Evolutionary conservation across 2,329 filamentous ascomycete genomes (phyloP).

Genomic region (Nemania diffusa): DNA sequence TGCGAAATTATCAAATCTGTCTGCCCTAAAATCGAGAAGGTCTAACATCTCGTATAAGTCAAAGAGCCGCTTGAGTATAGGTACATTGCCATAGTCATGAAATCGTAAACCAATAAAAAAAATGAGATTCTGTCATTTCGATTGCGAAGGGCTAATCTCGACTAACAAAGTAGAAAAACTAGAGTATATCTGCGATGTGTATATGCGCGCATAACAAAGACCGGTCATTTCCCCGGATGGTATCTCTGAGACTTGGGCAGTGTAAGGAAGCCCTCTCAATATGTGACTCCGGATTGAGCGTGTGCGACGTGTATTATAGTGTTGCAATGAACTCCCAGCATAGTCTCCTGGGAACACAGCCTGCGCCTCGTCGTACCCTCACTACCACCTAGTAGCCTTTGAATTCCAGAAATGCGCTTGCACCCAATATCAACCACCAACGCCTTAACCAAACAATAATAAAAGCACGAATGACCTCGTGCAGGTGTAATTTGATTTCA

Average conservation of each 20-base stretch:
- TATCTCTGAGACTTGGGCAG: not conserved
- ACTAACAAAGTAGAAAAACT: slow-evolving; percentile 23
- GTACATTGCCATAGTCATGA: not conserved
- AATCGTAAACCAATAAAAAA: not conserved
- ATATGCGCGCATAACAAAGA: not conserved
- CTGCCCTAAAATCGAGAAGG: not conserved
- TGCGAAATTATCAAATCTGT: not conserved
- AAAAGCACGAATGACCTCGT: slow-evolving; percentile 35
- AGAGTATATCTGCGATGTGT: slow-evolving; percentile 20
- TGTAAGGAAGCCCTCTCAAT: slow-evolving; percentile 2
- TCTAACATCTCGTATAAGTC: not conserved
- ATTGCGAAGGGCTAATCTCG: slow-evolving; percentile 13
- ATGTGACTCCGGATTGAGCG: not conserved
- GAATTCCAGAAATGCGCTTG: slow-evolving; percentile 5
- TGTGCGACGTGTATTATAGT: not conserved
- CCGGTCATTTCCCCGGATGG: not conserved
- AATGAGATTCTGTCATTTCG: slow-evolving; percentile 16
- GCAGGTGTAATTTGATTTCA: slow-evolving; percentile 19
- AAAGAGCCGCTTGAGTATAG: too few relatives aligned
- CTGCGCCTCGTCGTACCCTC: not conserved
- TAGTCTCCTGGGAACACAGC: not conserved
- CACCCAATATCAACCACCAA: slow-evolving; percentile 21
- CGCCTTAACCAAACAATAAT: slow-evolving; percentile 34
- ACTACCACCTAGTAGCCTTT: not conserved
- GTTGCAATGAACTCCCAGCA: not conserved